A percentile compares a stretch with the other conserved stretches of the same genome.
Evolutionary conservation across 2,329 filamentous ascomycete genomes (phyloP).

Genomic region (Kalmusia sp.): DNA sequence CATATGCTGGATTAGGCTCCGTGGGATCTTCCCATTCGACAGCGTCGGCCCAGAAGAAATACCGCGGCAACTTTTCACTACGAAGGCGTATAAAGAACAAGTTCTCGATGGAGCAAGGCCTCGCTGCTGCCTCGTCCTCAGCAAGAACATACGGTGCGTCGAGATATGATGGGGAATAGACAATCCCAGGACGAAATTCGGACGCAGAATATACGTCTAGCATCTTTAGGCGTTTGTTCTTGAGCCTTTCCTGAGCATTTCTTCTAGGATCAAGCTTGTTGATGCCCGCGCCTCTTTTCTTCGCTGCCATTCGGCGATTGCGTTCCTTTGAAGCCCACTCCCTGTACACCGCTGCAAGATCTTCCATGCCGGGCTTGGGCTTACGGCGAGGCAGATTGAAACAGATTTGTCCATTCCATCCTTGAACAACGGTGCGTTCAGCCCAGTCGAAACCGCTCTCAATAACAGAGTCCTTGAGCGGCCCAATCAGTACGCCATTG

Average conservation of each 20-base stretch:
- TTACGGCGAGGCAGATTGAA: conserved; percentile 25
- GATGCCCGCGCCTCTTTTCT: neutral
- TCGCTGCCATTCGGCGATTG: conserved; percentile 4
- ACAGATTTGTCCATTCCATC: conserved; percentile 36
- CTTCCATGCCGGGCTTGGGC: conserved; percentile 3
- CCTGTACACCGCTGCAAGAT: conserved; percentile 23
- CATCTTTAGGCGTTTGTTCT: conserved; percentile 15
- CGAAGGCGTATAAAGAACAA: conserved; percentile 38
- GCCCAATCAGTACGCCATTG: conserved; percentile 28
- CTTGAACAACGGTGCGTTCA: conserved; percentile 32
- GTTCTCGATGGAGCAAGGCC: conserved; percentile 25
- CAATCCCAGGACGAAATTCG: conserved; percentile 29
- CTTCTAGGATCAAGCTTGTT: conserved; percentile 7
- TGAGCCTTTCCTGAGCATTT: neutral
- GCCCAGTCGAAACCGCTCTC: conserved; percentile 36
- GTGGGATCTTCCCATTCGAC: conserved; percentile 33
- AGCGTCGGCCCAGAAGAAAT: conserved; percentile 37
- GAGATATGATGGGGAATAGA: conserved; percentile 36
- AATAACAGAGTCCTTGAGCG: conserved; percentile 28
- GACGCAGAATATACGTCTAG: conserved; percentile 30
- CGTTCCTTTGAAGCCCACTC: conserved; percentile 29
- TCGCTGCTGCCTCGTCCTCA: neutral
- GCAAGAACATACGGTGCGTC: conserved; percentile 16
- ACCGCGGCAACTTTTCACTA: conserved; percentile 39
- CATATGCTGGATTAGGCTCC: conserved; percentile 23